Evolutionary conservation across 768 basidiomycete genomes (phyloP), one percentile per base, ranked within the genome.

Genomic region (Clitopilus hobsonii): DNA sequence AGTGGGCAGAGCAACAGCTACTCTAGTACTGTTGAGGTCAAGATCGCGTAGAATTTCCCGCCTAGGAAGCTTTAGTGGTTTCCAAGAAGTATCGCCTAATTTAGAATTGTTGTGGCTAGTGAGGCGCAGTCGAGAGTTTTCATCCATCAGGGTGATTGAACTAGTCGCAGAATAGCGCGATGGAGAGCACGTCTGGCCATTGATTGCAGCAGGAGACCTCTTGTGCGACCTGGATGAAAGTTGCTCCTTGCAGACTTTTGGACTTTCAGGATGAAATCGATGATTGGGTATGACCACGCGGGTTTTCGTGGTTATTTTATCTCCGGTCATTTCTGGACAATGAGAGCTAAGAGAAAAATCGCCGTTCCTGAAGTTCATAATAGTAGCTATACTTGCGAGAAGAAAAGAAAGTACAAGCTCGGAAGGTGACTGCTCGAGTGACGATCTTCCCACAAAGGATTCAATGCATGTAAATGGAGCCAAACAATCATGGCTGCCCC

Each of bases 401-500:
- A n/a, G n/a, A n/a, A n/a, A n/a, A n/a, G n/a, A n/a, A n/a, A n/a
- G n/a, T n/a, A n/a, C n/a, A n/a, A n/a, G n/a, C n/a, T n/a, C n/a
- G n/a, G n/a, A n/a, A n/a, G n/a, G n/a, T n/a, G n/a, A n/a, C n/a
- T n/a, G n/a, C n/a, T n/a, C n/a, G n/a, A n/a, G n/a, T n/a, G n/a
- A n/a, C n/a, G n/a, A n/a, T n/a, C n/a, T n/a, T n/a, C n/a, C n/a
- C n/a, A n/a, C n/a, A n/a, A n/a, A n/a, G n/a, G n/a, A n/a, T n/a
- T n/a, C n/a, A n/a, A n/a, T n/a, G n/a, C n/a, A n/a, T n/a, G n/a
- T n/a, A n/a, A n/a, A n/a, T n/a, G n/a, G n/a, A n/a, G n/a, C n/a
- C n/a, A n/a, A n/a, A n/a, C n/a, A n/a, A n/a, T 25, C 53, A 61
- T 59, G 47, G 63, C 68, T 30, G 83, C 81, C 11, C 81, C 83